Conservation (phyloP, 306 rosid genomes). For the Gastrolobium villosum region DNA sequence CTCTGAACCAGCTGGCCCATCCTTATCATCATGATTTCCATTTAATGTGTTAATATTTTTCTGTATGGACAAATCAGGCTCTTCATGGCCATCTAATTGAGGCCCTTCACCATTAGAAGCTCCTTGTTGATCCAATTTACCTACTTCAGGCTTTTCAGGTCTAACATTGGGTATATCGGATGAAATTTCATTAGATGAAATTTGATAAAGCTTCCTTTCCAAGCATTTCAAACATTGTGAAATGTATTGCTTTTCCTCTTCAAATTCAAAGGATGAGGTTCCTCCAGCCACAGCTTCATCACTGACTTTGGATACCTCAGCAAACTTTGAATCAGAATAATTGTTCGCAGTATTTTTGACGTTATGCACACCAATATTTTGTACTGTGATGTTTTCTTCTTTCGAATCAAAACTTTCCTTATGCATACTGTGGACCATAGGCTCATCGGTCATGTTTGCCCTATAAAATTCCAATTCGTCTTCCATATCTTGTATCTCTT, state of each 20-base stretch:
- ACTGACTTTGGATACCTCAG: slow-evolving; percentile 48
- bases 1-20: slow-evolving; percentile 45
- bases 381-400: slow-evolving; percentile 45
- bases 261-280: slow-evolving; percentile 62
- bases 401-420: slow-evolving; percentile 47
- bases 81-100: slow-evolving; percentile 57
- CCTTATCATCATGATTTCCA: slow-evolving; percentile 52
- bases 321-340: slow-evolving; percentile 44
- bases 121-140: slow-evolving; percentile 49
- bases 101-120: slow-evolving; percentile 46
- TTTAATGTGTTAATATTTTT: slow-evolving; percentile 43
- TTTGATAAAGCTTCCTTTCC: slow-evolving; percentile 66
- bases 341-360: slow-evolving; percentile 28
- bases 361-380: slow-evolving; percentile 43
- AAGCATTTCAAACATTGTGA: slow-evolving; percentile 65
- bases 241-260: slow-evolving; percentile 76
- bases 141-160: slow-evolving; percentile 51
- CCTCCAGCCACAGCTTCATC: slow-evolving; percentile 48
- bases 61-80: slow-evolving; percentile 41
- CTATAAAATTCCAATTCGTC: slow-evolving; percentile 75
- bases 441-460: slow-evolving; percentile 47
- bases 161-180: slow-evolving; percentile 37
- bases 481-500: slow-evolving; percentile 83
- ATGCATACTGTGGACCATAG: slow-evolving; percentile 31
- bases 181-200: slow-evolving; percentile 45